phyloP scores from a whole-genome alignment of 345 rosid genomes.

The Nasturtium officinale region DNA sequence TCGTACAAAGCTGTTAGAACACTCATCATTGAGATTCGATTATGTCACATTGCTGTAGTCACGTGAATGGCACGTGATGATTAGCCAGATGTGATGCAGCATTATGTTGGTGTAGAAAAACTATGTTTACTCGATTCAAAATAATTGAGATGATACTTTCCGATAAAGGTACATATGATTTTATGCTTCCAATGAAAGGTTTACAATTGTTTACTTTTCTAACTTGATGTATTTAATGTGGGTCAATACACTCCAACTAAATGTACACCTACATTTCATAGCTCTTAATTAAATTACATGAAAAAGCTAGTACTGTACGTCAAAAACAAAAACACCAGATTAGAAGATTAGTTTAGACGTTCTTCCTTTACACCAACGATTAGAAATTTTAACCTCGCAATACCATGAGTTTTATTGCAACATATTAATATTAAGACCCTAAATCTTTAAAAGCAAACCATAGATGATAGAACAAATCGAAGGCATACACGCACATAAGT shows the following conservation, averaged over 20 bases:
- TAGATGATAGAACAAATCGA: background rate
- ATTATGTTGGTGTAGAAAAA: slow-evolving; percentile 5
- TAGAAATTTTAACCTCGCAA: background rate
- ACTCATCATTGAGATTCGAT: background rate
- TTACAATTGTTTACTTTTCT: background rate
- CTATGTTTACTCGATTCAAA: background rate
- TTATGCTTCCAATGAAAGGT: background rate
- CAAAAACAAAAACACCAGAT: background rate
- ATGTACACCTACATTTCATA: background rate
- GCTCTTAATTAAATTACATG: slow-evolving; percentile 7
- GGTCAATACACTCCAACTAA: background rate
- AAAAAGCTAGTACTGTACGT: background rate
- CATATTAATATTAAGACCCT: background rate
- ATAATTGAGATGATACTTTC: background rate
- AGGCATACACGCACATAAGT: background rate
- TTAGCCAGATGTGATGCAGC: slow-evolving; percentile 17
- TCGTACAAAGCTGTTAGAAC: background rate
- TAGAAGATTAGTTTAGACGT: background rate
- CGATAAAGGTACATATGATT: background rate
- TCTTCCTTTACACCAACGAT: background rate
- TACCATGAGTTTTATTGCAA: slow-evolving; percentile 9
- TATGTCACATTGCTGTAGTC: background rate
- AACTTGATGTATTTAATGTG: slow-evolving; percentile 1
- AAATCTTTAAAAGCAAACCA: background rate
- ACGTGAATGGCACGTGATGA: slow-evolving; percentile 10